Evolutionary conservation across 495 filamentous ascomycete species (phyloP), one percentile per base, ranked within the genome.

Genomic region (Penicillium diatomitis): DNA sequence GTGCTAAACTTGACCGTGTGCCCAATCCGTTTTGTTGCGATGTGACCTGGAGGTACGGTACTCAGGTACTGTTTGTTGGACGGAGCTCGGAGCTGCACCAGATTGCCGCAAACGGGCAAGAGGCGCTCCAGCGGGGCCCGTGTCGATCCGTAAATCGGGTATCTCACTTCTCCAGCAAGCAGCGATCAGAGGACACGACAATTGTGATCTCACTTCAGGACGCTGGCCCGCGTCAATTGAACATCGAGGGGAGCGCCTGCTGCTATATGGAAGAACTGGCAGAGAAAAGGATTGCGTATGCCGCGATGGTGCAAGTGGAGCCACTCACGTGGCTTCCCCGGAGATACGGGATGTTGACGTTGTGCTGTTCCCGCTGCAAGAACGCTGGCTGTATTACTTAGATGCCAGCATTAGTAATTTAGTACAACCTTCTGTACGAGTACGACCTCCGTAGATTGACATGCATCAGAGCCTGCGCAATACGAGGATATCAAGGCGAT

Each of bases 31-130:
- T 32, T 46, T 35, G 49, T 36, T 10, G 42, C 40, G 48, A 57
- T 57, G 48, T 51, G 48, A 51, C 51, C 47, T 28, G 38, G 42
- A 39, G 20, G 20, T 20, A 20, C 20, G 2, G 20, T 20, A 20
- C 20, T 20, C 20, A 20, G 20, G 20, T 20, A 20, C 20, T 20
- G 20, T 20, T 20, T 37, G 44, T 41, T 39, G 47, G 28, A 42
- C 38, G 49, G 45, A 49, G 34, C 12, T 46, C 44, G 33, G 20
- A 38, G 44, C 40, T 51, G 48, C 38, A 32, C 42, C 20, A 42
- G 37, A 6, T 39, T 51, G 31, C 55, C 55, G 55, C 51, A 54
- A 54, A 50, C 51, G 52, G 54, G 20, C 20, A 49, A 47, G 31
- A 48, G 46, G 41, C 47, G 49, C 43, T 43, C 12, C 8, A 32